Evolutionary conservation across 2,329 filamentous ascomycete genomes (phyloP).

Genomic region (Aspergillus sp.): DNA sequence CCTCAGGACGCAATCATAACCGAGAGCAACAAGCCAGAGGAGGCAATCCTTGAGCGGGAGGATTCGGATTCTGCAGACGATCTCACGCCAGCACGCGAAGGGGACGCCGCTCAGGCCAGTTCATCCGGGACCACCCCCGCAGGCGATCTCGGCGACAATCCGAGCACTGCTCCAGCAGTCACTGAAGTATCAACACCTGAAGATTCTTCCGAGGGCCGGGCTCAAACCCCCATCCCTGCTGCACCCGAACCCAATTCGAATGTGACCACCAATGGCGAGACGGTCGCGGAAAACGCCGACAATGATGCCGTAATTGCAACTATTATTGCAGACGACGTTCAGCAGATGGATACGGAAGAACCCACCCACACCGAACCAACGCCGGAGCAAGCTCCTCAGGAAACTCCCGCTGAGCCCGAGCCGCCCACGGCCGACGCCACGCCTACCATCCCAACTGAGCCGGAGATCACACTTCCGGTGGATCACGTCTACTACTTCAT

Average conservation of each 20-base stretch:
- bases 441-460: conserved; percentile 9
- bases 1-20: conserved; percentile 22
- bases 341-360: conserved; percentile 20
- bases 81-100: conserved; percentile 14
- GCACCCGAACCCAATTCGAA: not conserved
- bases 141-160: not conserved
- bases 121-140: conserved; percentile 24
- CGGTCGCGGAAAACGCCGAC: conserved; percentile 8
- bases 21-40: conserved; percentile 30
- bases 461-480: conserved; percentile 24
- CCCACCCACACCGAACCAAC: not conserved
- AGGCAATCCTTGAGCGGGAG: conserved; percentile 28
- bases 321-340: conserved; percentile 30
- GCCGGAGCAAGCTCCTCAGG: conserved; percentile 9
- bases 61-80: conserved; percentile 25
- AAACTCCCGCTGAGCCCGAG: conserved; percentile 12
- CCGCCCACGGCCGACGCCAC: conserved; percentile 8
- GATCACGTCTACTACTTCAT: conserved; percentile 49
- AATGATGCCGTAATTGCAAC: conserved; percentile 29
- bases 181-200: not conserved
- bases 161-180: not conserved
- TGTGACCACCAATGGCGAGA: not conserved
- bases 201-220: not conserved
- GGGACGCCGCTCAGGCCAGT: conserved; percentile 25
- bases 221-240: no score